phyloP scores from a whole-genome alignment of 23 red algal genomes.

The Agarophyton chilense region DNA sequence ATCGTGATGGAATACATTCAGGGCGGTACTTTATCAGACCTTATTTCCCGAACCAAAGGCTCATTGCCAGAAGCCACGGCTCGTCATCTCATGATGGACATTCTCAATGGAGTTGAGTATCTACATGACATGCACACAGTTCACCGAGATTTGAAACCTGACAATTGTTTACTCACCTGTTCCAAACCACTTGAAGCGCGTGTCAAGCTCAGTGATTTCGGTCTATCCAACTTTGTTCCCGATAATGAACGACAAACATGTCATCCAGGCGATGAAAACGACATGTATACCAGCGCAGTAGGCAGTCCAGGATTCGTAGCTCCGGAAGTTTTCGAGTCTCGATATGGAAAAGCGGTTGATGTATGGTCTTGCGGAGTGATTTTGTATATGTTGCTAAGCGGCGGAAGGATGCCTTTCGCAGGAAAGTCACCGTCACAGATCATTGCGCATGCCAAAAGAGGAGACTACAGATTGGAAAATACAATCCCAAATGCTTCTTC shows the following conservation, averaged over 20 bases:
- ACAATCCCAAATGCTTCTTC: constrained; percentile 11
- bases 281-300: constrained; percentile 56
- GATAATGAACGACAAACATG: constrained; percentile 7
- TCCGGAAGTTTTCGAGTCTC: constrained; percentile 67
- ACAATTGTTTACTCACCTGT: constrained; percentile 72
- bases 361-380: constrained; percentile 91
- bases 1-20: constrained; percentile 80
- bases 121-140: constrained; percentile 77
- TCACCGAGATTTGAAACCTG: constrained; percentile 89
- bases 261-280: constrained; percentile 29
- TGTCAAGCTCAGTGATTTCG: constrained; percentile 89
- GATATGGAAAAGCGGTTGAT: constrained; percentile 81
- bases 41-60: constrained; percentile 49
- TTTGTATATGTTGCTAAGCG: constrained; percentile 84
- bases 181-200: constrained; percentile 29
- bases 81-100: constrained; percentile 52
- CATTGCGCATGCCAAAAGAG: constrained; percentile 58
- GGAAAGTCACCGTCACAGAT: constrained; percentile 70
- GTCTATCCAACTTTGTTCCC: constrained; percentile 60
- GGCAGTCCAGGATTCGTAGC: constrained; percentile 78
- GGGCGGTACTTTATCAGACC: constrained; percentile 55
- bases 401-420: constrained; percentile 77
- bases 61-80: constrained; percentile 39
- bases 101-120: constrained; percentile 78
- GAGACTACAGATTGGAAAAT: constrained; percentile 40